Evolutionary conservation across 2,329 filamentous ascomycete genomes (phyloP).

Genomic region (Stachybotrys echinatus): DNA sequence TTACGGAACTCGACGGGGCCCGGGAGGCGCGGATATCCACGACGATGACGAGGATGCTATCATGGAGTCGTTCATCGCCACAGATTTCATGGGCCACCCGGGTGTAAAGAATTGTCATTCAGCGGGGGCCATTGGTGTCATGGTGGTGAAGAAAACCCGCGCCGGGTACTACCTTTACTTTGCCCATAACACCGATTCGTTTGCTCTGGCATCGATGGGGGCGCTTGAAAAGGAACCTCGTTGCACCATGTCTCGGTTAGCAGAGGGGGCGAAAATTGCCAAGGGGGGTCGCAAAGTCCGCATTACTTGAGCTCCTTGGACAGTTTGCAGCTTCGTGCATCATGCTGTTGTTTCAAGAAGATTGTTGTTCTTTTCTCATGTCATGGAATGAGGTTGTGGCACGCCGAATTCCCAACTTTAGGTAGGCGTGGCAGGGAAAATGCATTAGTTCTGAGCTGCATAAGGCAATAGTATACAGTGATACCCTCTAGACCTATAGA

Average conservation of each 20-base stretch:
- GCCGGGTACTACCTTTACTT: constrained; percentile 82
- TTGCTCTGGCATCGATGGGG: constrained; percentile 84
- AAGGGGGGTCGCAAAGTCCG: constrained; percentile 48
- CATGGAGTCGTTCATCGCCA: constrained; percentile 69
- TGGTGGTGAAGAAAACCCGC: constrained; percentile 79
- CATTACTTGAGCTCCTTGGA: constrained; percentile 16
- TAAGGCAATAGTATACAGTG: constrained; percentile 12
- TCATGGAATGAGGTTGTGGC: neutral
- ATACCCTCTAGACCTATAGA: constrained; percentile 20
- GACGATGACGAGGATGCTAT: constrained; percentile 73
- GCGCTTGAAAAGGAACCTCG: constrained; percentile 68
- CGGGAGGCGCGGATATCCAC: constrained; percentile 55
- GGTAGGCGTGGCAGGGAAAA: neutral
- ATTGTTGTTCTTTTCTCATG: neutral
- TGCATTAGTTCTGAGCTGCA: neutral
- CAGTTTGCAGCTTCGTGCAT: neutral
- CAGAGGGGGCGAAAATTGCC: constrained; percentile 45
- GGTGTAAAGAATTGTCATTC: constrained; percentile 77
- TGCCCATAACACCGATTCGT: constrained; percentile 89
- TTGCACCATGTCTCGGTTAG: constrained; percentile 82
- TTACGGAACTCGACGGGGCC: constrained; percentile 56
- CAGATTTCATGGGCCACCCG: constrained; percentile 92
- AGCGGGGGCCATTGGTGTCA: constrained; percentile 82
- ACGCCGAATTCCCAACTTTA: neutral
- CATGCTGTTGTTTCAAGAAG: neutral